These are phyloP conservation scores for Vanderwaltozyma verrucispora DNA, from an alignment of 805 yeast genomes.

Conservation along the genomic window DNA sequence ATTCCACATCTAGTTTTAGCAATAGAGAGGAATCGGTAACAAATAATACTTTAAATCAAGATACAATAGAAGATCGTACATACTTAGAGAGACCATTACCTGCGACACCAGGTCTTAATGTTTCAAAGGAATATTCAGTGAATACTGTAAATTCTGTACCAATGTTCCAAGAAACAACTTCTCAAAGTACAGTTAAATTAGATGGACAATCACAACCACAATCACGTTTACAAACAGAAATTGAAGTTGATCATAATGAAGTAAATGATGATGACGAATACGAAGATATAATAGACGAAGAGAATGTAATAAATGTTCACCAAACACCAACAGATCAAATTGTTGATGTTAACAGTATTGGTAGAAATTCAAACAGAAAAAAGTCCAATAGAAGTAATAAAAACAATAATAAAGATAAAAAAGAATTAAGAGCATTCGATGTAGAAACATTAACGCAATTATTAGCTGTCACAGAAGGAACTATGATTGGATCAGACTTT, in stretches of 20 bases:
- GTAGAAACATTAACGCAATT: slow-evolving; percentile 29
- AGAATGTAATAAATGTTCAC: background rate
- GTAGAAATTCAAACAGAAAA: too few species aligned
- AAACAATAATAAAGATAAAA: background rate
- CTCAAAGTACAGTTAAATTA: background rate
- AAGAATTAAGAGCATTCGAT: slow-evolving; percentile 14
- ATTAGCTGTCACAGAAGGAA: slow-evolving; percentile 31
- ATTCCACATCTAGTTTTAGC: slow-evolving; percentile 16
- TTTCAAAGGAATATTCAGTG: background rate
- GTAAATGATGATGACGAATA: slow-evolving; percentile 1
- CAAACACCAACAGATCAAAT: background rate
- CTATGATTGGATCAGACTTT: slow-evolving; percentile 46
- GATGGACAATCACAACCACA: too few species aligned
- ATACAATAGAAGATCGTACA: slow-evolving; percentile 5
- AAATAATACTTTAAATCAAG: background rate
- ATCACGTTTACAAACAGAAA: too few species aligned
- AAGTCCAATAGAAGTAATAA: background rate
- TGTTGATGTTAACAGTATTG: background rate
- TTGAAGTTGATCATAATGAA: background rate
- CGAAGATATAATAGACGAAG: slow-evolving; percentile 1
- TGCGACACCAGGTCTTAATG: slow-evolving; percentile 6
- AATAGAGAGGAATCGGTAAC: slow-evolving; percentile 4
- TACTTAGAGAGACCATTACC: slow-evolving; percentile 20
- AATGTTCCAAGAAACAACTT: background rate
- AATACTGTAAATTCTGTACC: background rate